A percentile compares a stretch with the other conserved stretches of the same genome.
phyloP scores from a whole-genome alignment of 139 green algal genomes.

The Tetraselmis striata region DNA sequence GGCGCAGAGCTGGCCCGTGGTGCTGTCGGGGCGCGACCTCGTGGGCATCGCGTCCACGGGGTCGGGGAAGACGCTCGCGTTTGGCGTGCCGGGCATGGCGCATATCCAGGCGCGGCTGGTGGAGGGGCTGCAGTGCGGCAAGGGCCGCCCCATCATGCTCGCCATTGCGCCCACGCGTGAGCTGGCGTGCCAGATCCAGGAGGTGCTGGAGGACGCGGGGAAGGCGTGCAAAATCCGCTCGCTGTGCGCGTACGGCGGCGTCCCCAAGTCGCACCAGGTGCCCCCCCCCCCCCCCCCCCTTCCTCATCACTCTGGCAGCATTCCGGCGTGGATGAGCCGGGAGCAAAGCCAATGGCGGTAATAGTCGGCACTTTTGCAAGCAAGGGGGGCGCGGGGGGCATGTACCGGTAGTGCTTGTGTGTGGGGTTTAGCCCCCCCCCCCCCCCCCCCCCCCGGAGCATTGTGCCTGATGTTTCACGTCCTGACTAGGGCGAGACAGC shows the following conservation, averaged over 20 bases:
- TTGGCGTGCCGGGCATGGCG: conserved; percentile 73
- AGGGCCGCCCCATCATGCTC: conserved; percentile 49
- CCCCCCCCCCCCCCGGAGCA: too few relatives aligned
- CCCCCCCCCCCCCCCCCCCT: too few relatives aligned
- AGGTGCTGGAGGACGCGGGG: conserved; percentile 60
- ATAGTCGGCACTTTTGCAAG: conserved; percentile 1
- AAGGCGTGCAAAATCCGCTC: conserved; percentile 33
- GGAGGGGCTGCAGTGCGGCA: conserved; percentile 3
- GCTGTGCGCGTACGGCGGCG: conserved; percentile 86
- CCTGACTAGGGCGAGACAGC: too few relatives aligned
- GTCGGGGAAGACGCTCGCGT: conserved; percentile 72
- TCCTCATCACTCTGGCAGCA: too few relatives aligned
- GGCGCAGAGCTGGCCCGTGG: conserved; percentile 73
- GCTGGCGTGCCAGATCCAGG: conserved; percentile 80
- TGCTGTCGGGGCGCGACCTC: conserved; percentile 68
- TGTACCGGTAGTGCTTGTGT: too few relatives aligned
- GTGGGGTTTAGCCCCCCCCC: too few relatives aligned
- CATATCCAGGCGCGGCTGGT: conserved; percentile 65
- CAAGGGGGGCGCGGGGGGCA: too few relatives aligned
- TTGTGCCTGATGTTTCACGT: too few relatives aligned
- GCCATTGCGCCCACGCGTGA: conserved; percentile 87
- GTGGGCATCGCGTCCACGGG: conserved; percentile 85
- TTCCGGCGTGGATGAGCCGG: conserved; percentile 5
- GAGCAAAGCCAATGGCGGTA: conserved; percentile 12
- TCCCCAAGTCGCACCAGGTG: conserved; percentile 70